These are phyloP conservation scores for Phytophthora sojae DNA, from an alignment of 352 stramenopile genomes.

Conservation along the genomic window DNA sequence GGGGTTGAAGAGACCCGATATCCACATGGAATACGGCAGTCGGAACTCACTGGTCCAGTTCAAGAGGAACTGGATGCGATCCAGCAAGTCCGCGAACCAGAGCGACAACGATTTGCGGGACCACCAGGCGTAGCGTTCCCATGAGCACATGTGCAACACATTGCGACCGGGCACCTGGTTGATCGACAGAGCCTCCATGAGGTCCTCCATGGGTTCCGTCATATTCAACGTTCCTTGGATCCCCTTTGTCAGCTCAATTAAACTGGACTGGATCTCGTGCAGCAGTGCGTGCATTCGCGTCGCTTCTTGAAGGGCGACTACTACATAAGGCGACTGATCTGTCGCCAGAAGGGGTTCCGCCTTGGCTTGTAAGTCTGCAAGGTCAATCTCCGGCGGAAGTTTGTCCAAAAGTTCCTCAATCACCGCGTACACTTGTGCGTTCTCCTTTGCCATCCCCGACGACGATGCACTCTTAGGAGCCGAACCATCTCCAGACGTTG, in stretches of 20 bases:
- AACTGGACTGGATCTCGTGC: conserved; percentile 63
- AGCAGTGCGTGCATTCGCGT: conserved; percentile 78
- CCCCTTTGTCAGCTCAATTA: conserved; percentile 80
- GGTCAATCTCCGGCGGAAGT: conserved; percentile 68
- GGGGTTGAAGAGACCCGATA: conserved; percentile 85
- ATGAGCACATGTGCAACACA: conserved; percentile 75
- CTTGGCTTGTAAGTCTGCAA: conserved; percentile 57
- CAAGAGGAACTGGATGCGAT: conserved; percentile 69
- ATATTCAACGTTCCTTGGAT: conserved; percentile 89
- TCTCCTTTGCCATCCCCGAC: conserved; percentile 35
- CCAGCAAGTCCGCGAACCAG: conserved; percentile 87
- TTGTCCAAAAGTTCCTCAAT: conserved; percentile 68
- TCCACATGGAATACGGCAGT: conserved; percentile 84
- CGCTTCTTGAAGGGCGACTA: conserved; percentile 86
- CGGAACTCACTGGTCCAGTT: conserved; percentile 77
- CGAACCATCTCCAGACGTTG: conserved; percentile 30
- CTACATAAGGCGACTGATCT: conserved; percentile 81
- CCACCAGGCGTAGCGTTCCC: conserved; percentile 85
- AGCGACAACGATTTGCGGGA: conserved; percentile 79
- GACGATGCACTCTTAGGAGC: conserved; percentile 21
- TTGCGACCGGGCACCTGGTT: conserved; percentile 86
- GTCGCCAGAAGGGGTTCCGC: conserved; percentile 63
- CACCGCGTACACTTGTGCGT: conserved; percentile 45
- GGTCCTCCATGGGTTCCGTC: conserved; percentile 92
- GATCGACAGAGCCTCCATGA: conserved; percentile 66